A percentile compares a stretch with the other conserved stretches of the same genome.
Evolutionary conservation across 495 filamentous ascomycete genomes (phyloP).

Genomic region (Friedmanniomyces endolithicus): DNA sequence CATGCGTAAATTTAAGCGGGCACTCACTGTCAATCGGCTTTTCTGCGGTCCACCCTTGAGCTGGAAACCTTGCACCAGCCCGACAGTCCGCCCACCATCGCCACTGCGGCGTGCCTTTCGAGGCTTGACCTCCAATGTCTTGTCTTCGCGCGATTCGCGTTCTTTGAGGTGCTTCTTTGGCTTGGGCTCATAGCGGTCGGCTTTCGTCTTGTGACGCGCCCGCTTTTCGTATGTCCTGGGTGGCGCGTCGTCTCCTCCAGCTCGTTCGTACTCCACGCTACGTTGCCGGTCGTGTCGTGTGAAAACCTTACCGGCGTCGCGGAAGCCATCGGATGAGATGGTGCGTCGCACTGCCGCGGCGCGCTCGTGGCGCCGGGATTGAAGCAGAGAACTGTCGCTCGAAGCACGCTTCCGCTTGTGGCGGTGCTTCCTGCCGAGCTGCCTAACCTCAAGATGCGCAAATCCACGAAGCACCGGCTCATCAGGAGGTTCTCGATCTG

Average conservation of each 20-base stretch:
- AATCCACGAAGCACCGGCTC: not conserved
- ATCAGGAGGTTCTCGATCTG: constrained; percentile 15
- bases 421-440: not conserved
- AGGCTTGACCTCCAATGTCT: constrained; percentile 23
- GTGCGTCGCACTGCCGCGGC: not conserved
- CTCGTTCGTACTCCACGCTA: not conserved
- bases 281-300: not conserved
- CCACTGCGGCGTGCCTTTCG: constrained; percentile 27
- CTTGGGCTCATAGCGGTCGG: constrained; percentile 37
- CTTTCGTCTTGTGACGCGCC: constrained; percentile 25
- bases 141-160: constrained; percentile 15
- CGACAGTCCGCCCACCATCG: constrained; percentile 32
- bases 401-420: constrained; percentile 22
- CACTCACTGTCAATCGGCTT: constrained; percentile 44
- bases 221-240: constrained; percentile 22
- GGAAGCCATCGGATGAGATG: not conserved
- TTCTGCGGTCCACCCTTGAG: constrained; percentile 47
- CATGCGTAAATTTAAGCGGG: not conserved
- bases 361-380: not conserved
- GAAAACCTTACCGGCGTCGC: not conserved
- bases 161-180: constrained; percentile 31
- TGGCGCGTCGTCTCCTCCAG: not conserved
- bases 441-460: not conserved
- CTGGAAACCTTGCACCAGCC: constrained; percentile 49
- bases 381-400: constrained; percentile 30